phyloP scores from a whole-genome alignment of 2,329 filamentous ascomycete species.

The Xylaria sp. region DNA sequence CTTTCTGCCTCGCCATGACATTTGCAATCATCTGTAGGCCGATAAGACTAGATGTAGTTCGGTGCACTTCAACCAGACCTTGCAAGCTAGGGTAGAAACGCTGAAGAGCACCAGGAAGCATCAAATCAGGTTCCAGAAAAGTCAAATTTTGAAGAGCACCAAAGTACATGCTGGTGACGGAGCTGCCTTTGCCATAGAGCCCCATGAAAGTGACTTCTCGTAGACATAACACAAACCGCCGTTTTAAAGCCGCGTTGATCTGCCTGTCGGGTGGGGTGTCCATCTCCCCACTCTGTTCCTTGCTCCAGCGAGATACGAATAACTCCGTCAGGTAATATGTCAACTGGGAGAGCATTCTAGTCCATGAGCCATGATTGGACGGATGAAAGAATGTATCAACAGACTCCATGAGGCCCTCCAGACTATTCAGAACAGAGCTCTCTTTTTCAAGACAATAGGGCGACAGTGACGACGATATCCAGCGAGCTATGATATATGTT shows the following conservation, averaged over 20 bases:
- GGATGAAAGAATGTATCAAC: slow-evolving; percentile 99
- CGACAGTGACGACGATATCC: slow-evolving; percentile 93
- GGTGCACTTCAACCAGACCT: slow-evolving; percentile 95
- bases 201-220: slow-evolving; percentile 98
- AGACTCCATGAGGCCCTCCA: slow-evolving; percentile 93
- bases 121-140: slow-evolving; percentile 89
- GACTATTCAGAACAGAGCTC: slow-evolving; percentile 82
- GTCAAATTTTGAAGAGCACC: slow-evolving; percentile 89
- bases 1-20: slow-evolving; percentile 91
- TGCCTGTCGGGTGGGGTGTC: slow-evolving; percentile 82
- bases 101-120: slow-evolving; percentile 92
- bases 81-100: slow-evolving; percentile 97
- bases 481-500: slow-evolving; percentile 90
- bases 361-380: slow-evolving; percentile 94
- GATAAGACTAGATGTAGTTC: slow-evolving; percentile 92
- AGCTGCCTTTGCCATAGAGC: slow-evolving; percentile 94
- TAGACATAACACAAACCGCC: slow-evolving; percentile 87
- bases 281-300: slow-evolving; percentile 92
- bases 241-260: slow-evolving; percentile 84
- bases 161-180: slow-evolving; percentile 90
- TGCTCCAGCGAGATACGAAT: slow-evolving; percentile 97
- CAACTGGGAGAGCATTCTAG: slow-evolving; percentile 87
- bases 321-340: slow-evolving; percentile 94
- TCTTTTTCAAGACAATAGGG: slow-evolving; percentile 81
- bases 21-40: slow-evolving; percentile 92